Percentiles rank a stretch among this genome's conserved stretches.
These are phyloP conservation scores for Paramecium sexaurelia DNA, from an alignment of 73 alveolate species.

Conservation along the genomic window DNA sequence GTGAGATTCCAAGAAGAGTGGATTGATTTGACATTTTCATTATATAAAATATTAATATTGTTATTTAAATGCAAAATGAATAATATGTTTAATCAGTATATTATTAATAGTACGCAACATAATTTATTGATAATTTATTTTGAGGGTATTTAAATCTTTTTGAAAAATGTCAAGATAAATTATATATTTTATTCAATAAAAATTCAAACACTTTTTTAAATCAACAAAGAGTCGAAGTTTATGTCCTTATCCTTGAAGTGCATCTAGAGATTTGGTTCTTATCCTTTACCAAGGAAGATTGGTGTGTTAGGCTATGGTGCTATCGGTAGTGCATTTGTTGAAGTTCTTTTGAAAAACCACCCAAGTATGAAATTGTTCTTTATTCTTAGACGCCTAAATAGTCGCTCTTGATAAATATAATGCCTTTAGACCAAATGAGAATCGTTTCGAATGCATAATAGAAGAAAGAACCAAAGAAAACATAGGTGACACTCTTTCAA, in stretches of 20 bases:
- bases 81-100: neutral
- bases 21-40: neutral
- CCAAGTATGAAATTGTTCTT: constrained; percentile 12
- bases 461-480: constrained; percentile 33
- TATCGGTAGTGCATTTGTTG: constrained; percentile 27
- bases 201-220: constrained; percentile 18
- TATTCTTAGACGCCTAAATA: constrained; percentile 2
- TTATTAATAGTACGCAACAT: neutral
- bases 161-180: neutral
- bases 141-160: constrained; percentile 28
- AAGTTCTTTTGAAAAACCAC: constrained; percentile 27
- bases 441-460: constrained; percentile 11
- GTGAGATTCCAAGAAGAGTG: constrained; percentile 32
- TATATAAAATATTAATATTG: neutral
- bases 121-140: neutral
- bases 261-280: constrained; percentile 32
- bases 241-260: neutral
- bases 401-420: constrained; percentile 49
- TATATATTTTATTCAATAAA: constrained; percentile 9
- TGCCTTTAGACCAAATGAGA: neutral
- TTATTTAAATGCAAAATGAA: neutral
- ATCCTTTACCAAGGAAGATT: neutral
- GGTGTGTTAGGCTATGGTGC: constrained; percentile 55
- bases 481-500: neutral
- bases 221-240: constrained; percentile 10